A percentile compares a stretch with the other conserved stretches of the same genome.
Conservation (phyloP, 768 basidiomycete genomes). For the Chalciporus sphaerocephalus region DNA sequence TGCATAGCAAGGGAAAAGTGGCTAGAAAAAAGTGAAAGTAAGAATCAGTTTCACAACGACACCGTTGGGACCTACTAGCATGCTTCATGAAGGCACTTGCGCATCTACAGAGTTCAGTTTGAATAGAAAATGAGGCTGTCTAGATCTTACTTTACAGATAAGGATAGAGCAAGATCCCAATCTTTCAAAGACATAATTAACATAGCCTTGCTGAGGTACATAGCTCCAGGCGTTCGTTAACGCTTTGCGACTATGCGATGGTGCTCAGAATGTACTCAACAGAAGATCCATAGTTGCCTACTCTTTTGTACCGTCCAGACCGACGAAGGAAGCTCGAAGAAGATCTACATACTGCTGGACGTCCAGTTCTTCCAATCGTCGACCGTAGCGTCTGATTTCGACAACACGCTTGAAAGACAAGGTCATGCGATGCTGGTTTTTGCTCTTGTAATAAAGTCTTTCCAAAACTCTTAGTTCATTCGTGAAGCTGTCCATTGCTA, state of each 20-base stretch:
- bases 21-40: constrained; percentile 33
- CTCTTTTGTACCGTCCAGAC: constrained; percentile 23
- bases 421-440: constrained; percentile 53
- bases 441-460: constrained; percentile 71
- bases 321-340: constrained; percentile 28
- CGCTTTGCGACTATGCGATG: constrained; percentile 40
- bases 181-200: constrained; percentile 35
- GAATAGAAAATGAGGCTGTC: not conserved
- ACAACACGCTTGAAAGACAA: constrained; percentile 62
- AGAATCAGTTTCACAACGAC: not conserved
- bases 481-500: constrained; percentile 30
- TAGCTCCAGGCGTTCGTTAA: constrained; percentile 64
- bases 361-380: constrained; percentile 16
- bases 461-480: constrained; percentile 50
- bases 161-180: constrained; percentile 36
- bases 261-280: not conserved
- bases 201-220: constrained; percentile 39
- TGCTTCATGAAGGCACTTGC: constrained; percentile 42
- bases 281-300: constrained; percentile 6
- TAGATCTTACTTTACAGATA: constrained; percentile 43
- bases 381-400: constrained; percentile 52
- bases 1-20: constrained; percentile 62
- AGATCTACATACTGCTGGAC: constrained; percentile 21
- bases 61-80: constrained; percentile 43
- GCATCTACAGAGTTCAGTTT: constrained; percentile 36